These are phyloP conservation scores for Lanmaoa pseudosensibilis DNA, from an alignment of 768 basidiomycete genomes.

Conservation along the genomic window DNA sequence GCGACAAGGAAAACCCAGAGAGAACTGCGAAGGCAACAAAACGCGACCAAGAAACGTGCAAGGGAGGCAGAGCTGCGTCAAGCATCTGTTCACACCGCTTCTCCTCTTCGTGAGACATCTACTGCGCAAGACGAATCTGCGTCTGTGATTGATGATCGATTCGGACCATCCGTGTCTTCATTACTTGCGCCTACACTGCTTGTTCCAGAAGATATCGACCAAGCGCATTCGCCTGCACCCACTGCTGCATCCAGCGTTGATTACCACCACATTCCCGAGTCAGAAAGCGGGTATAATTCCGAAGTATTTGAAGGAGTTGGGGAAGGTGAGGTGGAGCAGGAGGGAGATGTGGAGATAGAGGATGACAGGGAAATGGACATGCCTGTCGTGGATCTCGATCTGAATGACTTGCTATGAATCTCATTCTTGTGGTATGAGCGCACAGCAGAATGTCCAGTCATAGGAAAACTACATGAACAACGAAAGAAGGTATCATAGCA, in stretches of 20 bases:
- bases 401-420: constrained; percentile 24
- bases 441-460: neutral
- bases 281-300: constrained; percentile 58
- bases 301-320: constrained; percentile 38
- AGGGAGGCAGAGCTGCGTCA: constrained; percentile 37
- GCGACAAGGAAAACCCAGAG: constrained; percentile 40
- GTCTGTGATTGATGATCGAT: constrained; percentile 28
- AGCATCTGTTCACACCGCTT: constrained; percentile 24
- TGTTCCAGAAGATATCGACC: constrained; percentile 32
- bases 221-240: constrained; percentile 49
- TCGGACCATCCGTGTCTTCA: constrained; percentile 27
- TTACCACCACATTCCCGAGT: constrained; percentile 36
- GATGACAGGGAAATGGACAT: constrained; percentile 22
- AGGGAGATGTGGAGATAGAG: constrained; percentile 25
- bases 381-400: constrained; percentile 31
- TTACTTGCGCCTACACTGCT: constrained; percentile 25
- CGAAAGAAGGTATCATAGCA: neutral
- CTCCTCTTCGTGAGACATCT: constrained; percentile 29
- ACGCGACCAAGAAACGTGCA: constrained; percentile 51
- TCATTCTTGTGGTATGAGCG: neutral
- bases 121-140: constrained; percentile 31
- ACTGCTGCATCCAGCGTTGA: constrained; percentile 53
- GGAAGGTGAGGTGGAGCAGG: constrained; percentile 28
- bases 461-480: neutral
- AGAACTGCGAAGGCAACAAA: constrained; percentile 51